These are phyloP conservation scores for Cotoneaster glaucophyllus DNA, from an alignment of 306 rosid genomes.

Conservation along the genomic window DNA sequence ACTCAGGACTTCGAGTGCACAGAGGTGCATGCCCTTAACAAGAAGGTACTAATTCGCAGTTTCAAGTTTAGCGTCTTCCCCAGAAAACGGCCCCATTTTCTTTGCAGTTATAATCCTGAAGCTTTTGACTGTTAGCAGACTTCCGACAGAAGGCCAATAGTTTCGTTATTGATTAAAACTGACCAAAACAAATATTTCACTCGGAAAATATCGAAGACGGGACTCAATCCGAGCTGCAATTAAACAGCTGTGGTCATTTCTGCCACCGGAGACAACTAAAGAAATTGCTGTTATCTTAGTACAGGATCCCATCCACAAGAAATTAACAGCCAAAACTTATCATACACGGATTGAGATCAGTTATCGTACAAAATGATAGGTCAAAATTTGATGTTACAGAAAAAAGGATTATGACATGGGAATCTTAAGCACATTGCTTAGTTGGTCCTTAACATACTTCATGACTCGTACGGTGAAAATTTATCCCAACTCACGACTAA, in stretches of 20 bases:
- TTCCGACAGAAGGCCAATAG: neutral
- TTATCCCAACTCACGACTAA: neutral
- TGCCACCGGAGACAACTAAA: neutral
- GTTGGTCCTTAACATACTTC: slow-evolving; percentile 1
- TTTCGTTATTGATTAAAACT: neutral
- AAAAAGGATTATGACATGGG: neutral
- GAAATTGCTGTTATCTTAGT: neutral
- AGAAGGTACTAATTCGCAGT: no score
- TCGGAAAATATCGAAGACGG: neutral
- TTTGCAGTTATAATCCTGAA: no score
- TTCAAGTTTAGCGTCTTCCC: no score
- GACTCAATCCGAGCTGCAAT: neutral
- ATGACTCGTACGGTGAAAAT: neutral
- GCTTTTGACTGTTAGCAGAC: neutral
- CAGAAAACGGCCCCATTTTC: no score
- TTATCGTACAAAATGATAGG: neutral
- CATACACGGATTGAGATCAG: neutral
- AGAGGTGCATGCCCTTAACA: no score
- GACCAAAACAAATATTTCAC: neutral
- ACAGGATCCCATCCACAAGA: neutral
- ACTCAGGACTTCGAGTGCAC: no score
- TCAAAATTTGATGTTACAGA: neutral
- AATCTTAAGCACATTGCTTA: neutral
- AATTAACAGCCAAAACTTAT: neutral
- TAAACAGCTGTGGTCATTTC: neutral